Evolutionary conservation across 371 early-diverging fungal species (phyloP).

Genomic region (Fennellomyces sp.): DNA sequence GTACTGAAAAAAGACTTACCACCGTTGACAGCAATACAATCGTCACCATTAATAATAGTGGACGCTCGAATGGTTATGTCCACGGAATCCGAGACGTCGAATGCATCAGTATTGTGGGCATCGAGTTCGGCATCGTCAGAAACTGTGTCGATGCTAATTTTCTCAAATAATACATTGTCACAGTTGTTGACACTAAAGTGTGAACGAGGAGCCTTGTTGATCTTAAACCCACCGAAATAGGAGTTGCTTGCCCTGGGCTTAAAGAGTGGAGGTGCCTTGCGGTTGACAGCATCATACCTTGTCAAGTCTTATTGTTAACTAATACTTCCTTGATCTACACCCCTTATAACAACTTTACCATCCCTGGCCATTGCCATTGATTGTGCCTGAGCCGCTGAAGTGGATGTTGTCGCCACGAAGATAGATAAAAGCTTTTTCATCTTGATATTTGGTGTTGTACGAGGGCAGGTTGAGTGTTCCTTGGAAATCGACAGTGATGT

Average conservation of each 20-base stretch:
- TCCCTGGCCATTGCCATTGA: conserved; percentile 34
- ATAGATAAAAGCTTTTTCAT: conserved; percentile 25
- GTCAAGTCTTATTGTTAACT: background rate
- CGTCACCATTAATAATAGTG: conserved; percentile 29
- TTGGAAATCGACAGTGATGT: conserved; percentile 29
- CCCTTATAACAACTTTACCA: conserved; percentile 26
- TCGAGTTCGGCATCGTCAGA: conserved; percentile 20
- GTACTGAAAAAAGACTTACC: conserved; percentile 1
- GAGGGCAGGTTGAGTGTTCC: conserved; percentile 29
- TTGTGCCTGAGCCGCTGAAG: conserved; percentile 22
- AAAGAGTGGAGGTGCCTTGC: conserved; percentile 34
- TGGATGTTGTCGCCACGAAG: conserved; percentile 31
- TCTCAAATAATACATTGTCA: conserved; percentile 26
- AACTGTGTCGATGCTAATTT: conserved; percentile 26
- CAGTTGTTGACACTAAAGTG: conserved; percentile 31
- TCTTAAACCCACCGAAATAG: conserved; percentile 30
- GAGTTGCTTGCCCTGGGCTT: conserved; percentile 32
- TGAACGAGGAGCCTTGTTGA: conserved; percentile 31
- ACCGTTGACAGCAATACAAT: conserved; percentile 36
- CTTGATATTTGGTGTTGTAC: conserved; percentile 25
- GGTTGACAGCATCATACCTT: conserved; percentile 26
- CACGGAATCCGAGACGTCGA: conserved; percentile 31
- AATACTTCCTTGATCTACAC: background rate
- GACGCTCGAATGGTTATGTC: conserved; percentile 24
- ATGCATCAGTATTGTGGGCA: conserved; percentile 39